phyloP scores from a whole-genome alignment of 2,329 filamentous ascomycete genomes.

The Lecanicillium sp. region DNA sequence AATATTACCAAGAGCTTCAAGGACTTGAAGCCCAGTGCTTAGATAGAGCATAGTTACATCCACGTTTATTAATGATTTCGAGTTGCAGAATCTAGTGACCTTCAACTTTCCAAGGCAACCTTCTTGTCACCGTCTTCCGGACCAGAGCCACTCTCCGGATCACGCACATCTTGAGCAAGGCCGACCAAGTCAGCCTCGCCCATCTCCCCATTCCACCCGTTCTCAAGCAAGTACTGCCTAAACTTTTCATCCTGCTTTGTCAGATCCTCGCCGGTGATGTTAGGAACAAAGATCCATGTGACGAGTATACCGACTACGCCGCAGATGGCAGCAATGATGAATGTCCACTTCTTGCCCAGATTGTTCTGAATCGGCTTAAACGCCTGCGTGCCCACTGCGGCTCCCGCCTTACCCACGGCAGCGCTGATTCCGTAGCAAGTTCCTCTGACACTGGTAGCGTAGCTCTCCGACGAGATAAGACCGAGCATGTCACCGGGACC shows the following conservation, averaged over 20 bases:
- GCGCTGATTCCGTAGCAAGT: conserved; percentile 44
- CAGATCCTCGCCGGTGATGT: conserved; percentile 37
- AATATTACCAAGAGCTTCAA: conserved; percentile 24
- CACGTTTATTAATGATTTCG: too few relatives aligned
- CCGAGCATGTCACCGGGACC: conserved; percentile 45
- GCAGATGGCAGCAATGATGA: conserved; percentile 43
- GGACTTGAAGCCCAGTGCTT: conserved; percentile 3
- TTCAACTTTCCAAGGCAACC: background rate
- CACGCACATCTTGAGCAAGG: conserved; percentile 3
- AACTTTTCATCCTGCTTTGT: conserved; percentile 34
- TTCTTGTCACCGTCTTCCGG: conserved; percentile 1
- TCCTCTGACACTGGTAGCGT: conserved; percentile 43
- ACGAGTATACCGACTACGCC: conserved; percentile 38
- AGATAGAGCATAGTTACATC: background rate
- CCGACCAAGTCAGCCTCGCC: conserved; percentile 14
- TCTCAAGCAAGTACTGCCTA: conserved; percentile 30
- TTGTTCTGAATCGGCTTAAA: conserved; percentile 38
- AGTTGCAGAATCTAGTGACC: too few relatives aligned
- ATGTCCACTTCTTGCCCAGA: conserved; percentile 41
- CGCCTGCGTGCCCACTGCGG: conserved; percentile 41
- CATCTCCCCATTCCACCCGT: conserved; percentile 41
- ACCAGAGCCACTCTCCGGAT: background rate
- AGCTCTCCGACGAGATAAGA: conserved; percentile 41
- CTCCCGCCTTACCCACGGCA: conserved; percentile 42
- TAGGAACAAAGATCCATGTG: conserved; percentile 38